These are phyloP conservation scores for Paraphoma chrysanthemicola DNA, from an alignment of 2,329 filamentous ascomycete species.

Conservation along the genomic window DNA sequence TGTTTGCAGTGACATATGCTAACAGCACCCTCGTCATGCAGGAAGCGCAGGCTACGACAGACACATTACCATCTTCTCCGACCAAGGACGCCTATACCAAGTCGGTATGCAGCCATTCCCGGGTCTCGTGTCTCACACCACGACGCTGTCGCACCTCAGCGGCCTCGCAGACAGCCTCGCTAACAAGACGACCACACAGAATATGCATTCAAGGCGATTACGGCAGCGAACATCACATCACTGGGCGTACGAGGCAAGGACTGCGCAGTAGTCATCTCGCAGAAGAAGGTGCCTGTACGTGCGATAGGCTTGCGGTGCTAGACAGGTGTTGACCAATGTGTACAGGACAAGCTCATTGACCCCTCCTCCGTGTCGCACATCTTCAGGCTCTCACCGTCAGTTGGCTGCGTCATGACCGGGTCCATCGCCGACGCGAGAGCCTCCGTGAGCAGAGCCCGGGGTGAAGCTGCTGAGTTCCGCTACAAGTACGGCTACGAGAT, in stretches of 20 bases:
- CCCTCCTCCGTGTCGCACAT: conserved; percentile 96
- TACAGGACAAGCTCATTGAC: conserved; percentile 97
- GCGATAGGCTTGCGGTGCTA: conserved; percentile 8
- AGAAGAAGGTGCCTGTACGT: conserved; percentile 98
- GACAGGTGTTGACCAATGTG: conserved; percentile 12
- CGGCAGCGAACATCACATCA: conserved; percentile 98
- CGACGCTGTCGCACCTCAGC: not conserved
- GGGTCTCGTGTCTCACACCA: not conserved
- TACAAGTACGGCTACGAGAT: conserved; percentile 99
- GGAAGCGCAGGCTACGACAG: conserved; percentile 79
- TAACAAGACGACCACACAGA: conserved; percentile 63
- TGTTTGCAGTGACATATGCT: conserved; percentile 28
- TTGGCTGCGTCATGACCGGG: conserved; percentile 98
- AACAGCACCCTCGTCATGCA: conserved; percentile 34
- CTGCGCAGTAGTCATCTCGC: conserved; percentile 94
- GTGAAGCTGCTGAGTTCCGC: conserved; percentile 95
- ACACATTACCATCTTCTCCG: conserved; percentile 99
- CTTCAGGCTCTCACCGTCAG: conserved; percentile 93
- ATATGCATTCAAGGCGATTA: conserved; percentile 99
- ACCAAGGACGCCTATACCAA: conserved; percentile 98
- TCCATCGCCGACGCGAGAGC: conserved; percentile 97
- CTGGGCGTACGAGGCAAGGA: conserved; percentile 95
- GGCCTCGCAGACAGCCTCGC: conserved; percentile 11
- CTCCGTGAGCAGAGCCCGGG: conserved; percentile 88
- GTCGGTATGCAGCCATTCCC: conserved; percentile 73